Evolutionary conservation across 306 rosid species (phyloP), one percentile per base, ranked within the genome.

Genomic region (Dryas octopetala): DNA sequence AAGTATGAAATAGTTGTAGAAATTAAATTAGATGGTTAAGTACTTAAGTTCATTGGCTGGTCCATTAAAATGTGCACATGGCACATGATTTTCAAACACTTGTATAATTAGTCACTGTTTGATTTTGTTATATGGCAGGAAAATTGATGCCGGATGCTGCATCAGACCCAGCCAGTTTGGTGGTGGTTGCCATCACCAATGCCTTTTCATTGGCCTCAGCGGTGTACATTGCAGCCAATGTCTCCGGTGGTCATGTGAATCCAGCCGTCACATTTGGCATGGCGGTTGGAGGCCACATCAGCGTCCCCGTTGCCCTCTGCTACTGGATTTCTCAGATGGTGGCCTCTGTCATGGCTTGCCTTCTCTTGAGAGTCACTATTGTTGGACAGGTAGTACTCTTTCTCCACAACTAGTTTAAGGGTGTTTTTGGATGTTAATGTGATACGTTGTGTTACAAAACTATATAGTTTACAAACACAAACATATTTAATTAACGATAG

Each of bases 161-260:
- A 5, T 32, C 83, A 9, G 90, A 90, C 76, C 85, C 88, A 1
- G 74, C 93, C 0, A 86, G 89, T 75, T 60, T 95, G 74, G 81
- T 84, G n/a, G 85, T 80, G 75, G 86, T 74, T 12, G 93, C 91
- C 6, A 62, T 88, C 0, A 79, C 91, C 77, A 91, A 86, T 52
- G 86, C 83, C 16, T 85, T 91, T 32, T 96, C 90, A 2, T 51
- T 95, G 66, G 78, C 97, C 0, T 81, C 92, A 0, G 91, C 83
- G 0, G 79, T 91, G 70, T 91, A 82, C 44, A 72, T 85, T 0
- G 82, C 96, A 0, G 83, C 86, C 83, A 90, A 84, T 54, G 58
- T 84, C 74, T 90, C 97, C 0, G 97, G 97, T 0, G 98, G 98
- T 52, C 98, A 95, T 6, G 91, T 87, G 16, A 95, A 91, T 49